Percentiles rank a stretch among this genome's conserved stretches.
Evolutionary conservation across 2,329 filamentous ascomycete species (phyloP).

Genomic region (Aureobasidium sp.): DNA sequence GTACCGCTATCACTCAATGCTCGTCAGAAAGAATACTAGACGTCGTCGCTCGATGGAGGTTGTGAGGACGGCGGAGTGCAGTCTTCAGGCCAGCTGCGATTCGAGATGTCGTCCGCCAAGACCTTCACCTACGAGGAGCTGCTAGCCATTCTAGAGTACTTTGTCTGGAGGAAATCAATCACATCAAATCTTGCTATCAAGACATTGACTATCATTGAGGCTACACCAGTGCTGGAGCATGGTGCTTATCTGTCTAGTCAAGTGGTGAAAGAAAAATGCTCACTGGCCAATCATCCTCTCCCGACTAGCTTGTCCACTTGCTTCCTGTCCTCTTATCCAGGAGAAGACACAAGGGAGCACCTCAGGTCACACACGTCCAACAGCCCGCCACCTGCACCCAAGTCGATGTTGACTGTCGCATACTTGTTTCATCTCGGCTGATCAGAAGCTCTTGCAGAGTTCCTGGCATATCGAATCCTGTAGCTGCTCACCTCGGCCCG

Average conservation of each 20-base stretch:
- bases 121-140: no score
- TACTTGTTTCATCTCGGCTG: background rate
- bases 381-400: background rate
- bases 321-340: slow-evolving; percentile 1
- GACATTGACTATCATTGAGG: no score
- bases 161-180: no score
- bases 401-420: background rate
- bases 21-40: slow-evolving; percentile 14
- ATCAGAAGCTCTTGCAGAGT: background rate
- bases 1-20: slow-evolving; percentile 12
- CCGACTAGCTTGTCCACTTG: background rate
- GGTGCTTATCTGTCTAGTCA: no score
- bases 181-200: no score
- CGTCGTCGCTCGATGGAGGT: background rate
- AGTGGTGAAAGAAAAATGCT: background rate
- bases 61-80: slow-evolving; percentile 6
- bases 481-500: slow-evolving; percentile 3
- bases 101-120: no score
- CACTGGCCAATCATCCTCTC: background rate
- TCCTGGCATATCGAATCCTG: background rate
- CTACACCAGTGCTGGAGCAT: no score
- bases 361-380: background rate
- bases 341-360: background rate
- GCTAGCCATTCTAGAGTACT: no score
- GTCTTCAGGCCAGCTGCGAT: slow-evolving; percentile 1